Evolutionary conservation across 2,329 filamentous ascomycete genomes (phyloP), one percentile per base, ranked within the genome.

Genomic region (Cercospora zeina): DNA sequence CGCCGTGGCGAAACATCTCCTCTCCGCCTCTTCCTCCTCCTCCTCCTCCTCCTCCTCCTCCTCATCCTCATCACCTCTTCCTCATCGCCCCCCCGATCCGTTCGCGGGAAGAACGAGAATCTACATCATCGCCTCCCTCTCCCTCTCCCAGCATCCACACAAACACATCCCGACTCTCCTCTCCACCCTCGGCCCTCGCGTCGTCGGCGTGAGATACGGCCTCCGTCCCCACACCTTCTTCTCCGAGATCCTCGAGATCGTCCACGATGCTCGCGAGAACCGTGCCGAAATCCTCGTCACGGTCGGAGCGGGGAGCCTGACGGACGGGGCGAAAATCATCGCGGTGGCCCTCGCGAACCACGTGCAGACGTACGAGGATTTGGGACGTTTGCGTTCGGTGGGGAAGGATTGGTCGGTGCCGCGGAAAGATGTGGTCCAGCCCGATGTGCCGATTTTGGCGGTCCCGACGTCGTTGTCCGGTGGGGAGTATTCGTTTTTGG

Each of bases 221-320:
- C 82, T 86, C 76, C 78, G 76, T 37, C 78, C 81, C 2, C 83
- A 85, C 68, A 84, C 82, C 0, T 76, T 80, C 7, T 84, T 81
- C 77, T 78, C 78, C 1, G 81, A 85, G 63, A 78, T 84, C 5
- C 67, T 85, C 0, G 77, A 82, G 53, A 76, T 84, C 34, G 74
- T 77, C 1, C 66, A 73, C 0, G 79, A 83, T 30, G 77, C 77
- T 1, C 70, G 73, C 3, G 63, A 67, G 0, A 67, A 68, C 3
- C 57, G 76, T 2, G 77, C 77, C 0, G 83, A 86, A 72, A 74
- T 81, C 39, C 69, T 86, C 5, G 70, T 86, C 8, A 85, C 83
- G 0, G 70, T 85, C 1, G 83, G 84, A 4, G 83, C 77, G 0
- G 83, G 83, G 0, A 83, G 79, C 51, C 68, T 85, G 24, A 85